These are phyloP conservation scores for Oryza coarctata DNA, from an alignment of 176 grass and related monocot species.

Conservation along the genomic window DNA sequence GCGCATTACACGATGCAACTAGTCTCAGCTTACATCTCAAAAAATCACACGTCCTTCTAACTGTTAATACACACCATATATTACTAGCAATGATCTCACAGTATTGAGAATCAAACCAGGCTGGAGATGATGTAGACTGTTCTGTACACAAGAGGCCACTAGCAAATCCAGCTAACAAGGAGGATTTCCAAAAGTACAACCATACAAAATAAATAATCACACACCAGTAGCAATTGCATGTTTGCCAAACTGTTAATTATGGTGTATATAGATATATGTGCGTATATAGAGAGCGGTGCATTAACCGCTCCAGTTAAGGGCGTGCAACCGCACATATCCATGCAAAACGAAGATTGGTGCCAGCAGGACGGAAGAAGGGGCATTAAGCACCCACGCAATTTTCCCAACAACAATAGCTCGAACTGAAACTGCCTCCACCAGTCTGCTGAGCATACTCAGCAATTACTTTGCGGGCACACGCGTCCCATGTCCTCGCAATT, in stretches of 20 bases:
- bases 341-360: background rate
- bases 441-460: slow-evolving; percentile 77
- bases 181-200: slow-evolving; percentile 16
- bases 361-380: background rate
- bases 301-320: background rate
- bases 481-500: slow-evolving; percentile 90
- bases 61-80: background rate
- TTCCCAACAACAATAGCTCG: slow-evolving; percentile 76
- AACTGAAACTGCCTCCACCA: slow-evolving; percentile 95
- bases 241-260: slow-evolving; percentile 1
- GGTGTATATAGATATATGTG: background rate
- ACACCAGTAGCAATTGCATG: background rate
- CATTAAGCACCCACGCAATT: slow-evolving; percentile 62
- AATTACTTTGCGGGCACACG: slow-evolving; percentile 69
- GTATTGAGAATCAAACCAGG: background rate
- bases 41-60: background rate
- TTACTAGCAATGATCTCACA: background rate
- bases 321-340: background rate
- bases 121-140: background rate
- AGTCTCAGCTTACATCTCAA: background rate
- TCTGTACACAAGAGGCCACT: background rate
- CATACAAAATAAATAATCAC: background rate
- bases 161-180: background rate
- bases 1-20: background rate
- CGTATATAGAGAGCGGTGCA: background rate